phyloP scores from a whole-genome alignment of 768 basidiomycete species.

The Bullera alba region DNA sequence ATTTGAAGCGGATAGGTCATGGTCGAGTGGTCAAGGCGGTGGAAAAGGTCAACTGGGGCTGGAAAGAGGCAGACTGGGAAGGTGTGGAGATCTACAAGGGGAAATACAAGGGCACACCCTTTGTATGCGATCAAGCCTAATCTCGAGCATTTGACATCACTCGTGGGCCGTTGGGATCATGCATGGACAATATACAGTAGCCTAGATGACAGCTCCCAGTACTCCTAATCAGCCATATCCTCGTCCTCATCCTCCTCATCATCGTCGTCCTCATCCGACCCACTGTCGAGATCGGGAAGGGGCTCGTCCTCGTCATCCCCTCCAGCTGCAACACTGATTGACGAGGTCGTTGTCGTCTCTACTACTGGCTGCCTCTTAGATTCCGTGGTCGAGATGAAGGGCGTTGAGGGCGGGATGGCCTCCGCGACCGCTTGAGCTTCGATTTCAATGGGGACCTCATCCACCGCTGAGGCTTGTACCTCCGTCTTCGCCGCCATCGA shows the following conservation, averaged over 20 bases:
- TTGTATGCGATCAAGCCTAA: neutral
- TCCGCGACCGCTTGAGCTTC: too few relatives aligned
- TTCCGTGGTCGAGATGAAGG: too few relatives aligned
- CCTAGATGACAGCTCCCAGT: neutral
- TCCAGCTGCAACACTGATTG: too few relatives aligned
- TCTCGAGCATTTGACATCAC: neutral
- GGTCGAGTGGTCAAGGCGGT: slow-evolving; percentile 59
- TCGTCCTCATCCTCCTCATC: slow-evolving; percentile 19
- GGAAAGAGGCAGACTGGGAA: slow-evolving; percentile 69
- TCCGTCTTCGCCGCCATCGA: too few relatives aligned
- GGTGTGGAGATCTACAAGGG: slow-evolving; percentile 75
- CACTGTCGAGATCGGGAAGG: slow-evolving; percentile 26
- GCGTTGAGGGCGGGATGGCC: too few relatives aligned
- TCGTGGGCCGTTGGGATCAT: neutral
- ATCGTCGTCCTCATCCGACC: slow-evolving; percentile 7
- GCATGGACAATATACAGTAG: neutral
- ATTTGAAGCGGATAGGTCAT: slow-evolving; percentile 55
- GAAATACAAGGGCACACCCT: slow-evolving; percentile 11
- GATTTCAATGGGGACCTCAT: too few relatives aligned
- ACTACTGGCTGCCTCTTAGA: too few relatives aligned
- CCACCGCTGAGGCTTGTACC: too few relatives aligned
- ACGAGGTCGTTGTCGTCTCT: too few relatives aligned
- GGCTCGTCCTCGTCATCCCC: slow-evolving; percentile 17
- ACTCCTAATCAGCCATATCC: slow-evolving; percentile 5
- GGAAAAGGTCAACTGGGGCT: slow-evolving; percentile 55